These are phyloP conservation scores for Trichoderma sp. DNA, from an alignment of 2,329 filamentous ascomycete species.

Conservation along the genomic window DNA sequence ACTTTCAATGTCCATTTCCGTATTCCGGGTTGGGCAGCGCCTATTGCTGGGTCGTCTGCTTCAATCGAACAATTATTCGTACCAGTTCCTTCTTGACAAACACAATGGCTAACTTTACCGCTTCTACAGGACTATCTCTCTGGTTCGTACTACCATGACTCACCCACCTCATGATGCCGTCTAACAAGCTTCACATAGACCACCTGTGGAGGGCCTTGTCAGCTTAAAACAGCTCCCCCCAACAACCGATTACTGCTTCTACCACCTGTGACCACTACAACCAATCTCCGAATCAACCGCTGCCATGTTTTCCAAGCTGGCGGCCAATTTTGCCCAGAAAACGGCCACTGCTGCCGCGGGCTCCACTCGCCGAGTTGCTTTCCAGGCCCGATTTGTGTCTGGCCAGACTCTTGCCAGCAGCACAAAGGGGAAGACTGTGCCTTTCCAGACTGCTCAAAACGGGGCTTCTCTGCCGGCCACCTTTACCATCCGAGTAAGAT, in stretches of 20 bases:
- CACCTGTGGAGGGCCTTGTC: slow-evolving; percentile 48
- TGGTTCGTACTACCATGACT: slow-evolving; percentile 57
- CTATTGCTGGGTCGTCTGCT: not conserved
- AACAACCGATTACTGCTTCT: not conserved
- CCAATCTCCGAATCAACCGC: slow-evolving; percentile 4
- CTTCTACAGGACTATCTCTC: slow-evolving; percentile 70
- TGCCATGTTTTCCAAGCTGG: slow-evolving; percentile 63
- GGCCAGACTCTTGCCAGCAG: slow-evolving; percentile 57
- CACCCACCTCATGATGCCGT: slow-evolving; percentile 39
- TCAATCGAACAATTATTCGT: not conserved
- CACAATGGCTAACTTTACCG: slow-evolving; percentile 13
- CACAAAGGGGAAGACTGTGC: slow-evolving; percentile 70
- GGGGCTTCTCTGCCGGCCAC: slow-evolving; percentile 67
- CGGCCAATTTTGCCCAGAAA: slow-evolving; percentile 55
- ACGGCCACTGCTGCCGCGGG: slow-evolving; percentile 48
- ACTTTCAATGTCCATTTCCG: not conserved
- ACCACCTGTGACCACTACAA: not conserved
- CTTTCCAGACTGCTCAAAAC: slow-evolving; percentile 61
- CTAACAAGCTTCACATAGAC: slow-evolving; percentile 36
- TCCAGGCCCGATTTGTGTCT: slow-evolving; percentile 43
- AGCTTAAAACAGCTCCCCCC: slow-evolving; percentile 30
- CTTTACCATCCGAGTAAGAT: slow-evolving; percentile 83
- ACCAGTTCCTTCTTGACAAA: not conserved
- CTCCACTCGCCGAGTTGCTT: slow-evolving; percentile 42
- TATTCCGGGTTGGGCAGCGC: not conserved